Base-by-base conservation (phyloP, 495 filamentous ascomycete species). In the Clohesyomyces aquaticus region DNA sequence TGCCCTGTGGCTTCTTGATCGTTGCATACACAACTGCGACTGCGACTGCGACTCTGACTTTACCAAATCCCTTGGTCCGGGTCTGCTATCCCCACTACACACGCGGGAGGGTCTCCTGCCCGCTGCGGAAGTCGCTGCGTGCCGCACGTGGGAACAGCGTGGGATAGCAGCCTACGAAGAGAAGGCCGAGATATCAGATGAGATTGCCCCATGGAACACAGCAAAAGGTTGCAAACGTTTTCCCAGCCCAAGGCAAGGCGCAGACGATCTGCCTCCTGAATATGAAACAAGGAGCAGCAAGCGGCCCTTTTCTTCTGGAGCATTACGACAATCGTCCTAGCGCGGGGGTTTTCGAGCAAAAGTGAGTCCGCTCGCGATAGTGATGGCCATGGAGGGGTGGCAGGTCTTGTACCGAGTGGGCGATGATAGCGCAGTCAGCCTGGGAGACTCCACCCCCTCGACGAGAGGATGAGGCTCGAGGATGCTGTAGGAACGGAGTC, bases 271-370 rank as follows among this genome's bases (percentile, higher is more conserved):
- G 23, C 25, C 59, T 22, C 47, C 14, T 38, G 45, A 14, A 47
- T 32, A 55, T 64, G 55, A 65, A 68, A 68, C 66, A 59, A 54
- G 43, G 55, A 54, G 66, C 47, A 26, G 2, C 21, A 55, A 53
- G 64, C 59, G 57, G 45, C 61, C 52, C 54, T 58, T n/a, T 57
- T 65, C 54, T 69, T 69, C 66, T 63, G 55, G 66, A 69, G 58
- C 49, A 58, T 51, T 57, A 54, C 61, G 61, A 48, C 41, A 61
- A 56, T 32, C 18, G 61, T 47, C 22, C 61, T 69, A 69, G 66
- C 62, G 66, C 61, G 66, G 61, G 61, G 66, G 66, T 61, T 16
- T n/a, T 29, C 29, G 42, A 28, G 52, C 47, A 61, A 60, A 62
- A 57, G 52, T 32, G 62, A 53, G 18, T 22, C 52, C 56, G 49